Evolutionary conservation across 2,329 filamentous ascomycete species (phyloP).

Genomic region (Metarhizium robertsii): DNA sequence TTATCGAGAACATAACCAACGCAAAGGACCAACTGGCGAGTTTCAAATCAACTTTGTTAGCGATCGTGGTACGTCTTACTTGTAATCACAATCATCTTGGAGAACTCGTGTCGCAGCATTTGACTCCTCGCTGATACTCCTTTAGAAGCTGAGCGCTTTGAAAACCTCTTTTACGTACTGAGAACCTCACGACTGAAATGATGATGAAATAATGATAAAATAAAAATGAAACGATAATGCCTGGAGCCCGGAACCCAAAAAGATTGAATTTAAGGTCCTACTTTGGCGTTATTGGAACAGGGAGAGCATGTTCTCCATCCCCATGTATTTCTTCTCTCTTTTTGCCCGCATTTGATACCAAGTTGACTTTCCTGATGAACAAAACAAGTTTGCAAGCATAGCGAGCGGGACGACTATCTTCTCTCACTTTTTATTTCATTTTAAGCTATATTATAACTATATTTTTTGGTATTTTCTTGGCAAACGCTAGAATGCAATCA

Average conservation of each 20-base stretch:
- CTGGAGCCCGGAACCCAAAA: background rate
- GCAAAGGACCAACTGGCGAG: constrained; percentile 34
- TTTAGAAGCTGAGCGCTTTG: constrained; percentile 28
- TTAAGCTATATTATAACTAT: background rate
- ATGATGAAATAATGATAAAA: background rate
- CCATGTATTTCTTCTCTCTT: background rate
- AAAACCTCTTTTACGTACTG: constrained; percentile 26
- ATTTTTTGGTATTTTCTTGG: background rate
- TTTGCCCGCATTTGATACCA: constrained; percentile 1
- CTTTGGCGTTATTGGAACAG: background rate
- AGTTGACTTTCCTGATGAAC: background rate
- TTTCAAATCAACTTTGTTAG: constrained; percentile 43
- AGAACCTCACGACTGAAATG: background rate
- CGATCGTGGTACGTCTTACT: constrained; percentile 24
- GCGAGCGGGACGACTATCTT: background rate
- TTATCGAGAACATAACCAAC: constrained; percentile 44
- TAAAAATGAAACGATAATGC: background rate
- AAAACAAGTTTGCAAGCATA: background rate
- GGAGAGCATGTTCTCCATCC: background rate
- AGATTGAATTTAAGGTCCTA: background rate
- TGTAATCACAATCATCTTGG: background rate
- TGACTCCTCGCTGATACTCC: background rate
- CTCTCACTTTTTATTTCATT: background rate
- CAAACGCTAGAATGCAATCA: constrained; percentile 1
- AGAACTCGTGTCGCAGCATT: background rate